Evolutionary conservation across 202 grass and related monocot genomes (phyloP), one percentile per base, ranked within the genome.

Genomic region (Dendrocalamus latiflorus): DNA sequence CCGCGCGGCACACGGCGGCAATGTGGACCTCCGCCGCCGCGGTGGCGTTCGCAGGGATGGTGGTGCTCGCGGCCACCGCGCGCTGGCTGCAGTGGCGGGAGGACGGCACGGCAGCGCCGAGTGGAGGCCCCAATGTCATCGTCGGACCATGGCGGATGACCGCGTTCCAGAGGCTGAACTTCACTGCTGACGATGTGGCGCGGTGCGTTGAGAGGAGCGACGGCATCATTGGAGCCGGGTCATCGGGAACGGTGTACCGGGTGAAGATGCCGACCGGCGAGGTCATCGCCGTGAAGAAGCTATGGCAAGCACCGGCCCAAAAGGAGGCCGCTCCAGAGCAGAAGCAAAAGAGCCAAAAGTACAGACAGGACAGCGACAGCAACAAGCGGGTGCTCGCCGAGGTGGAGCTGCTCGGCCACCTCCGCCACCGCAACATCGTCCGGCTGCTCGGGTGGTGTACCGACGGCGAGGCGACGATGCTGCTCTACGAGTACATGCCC

Each of bases 401-500:
- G 87, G 95, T 98, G 65, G 93, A 98, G 80, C 72, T 95, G 65
- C 89, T 98, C 1, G 92, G 91, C 8, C 83, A 90, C 4, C 86
- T 98, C 43, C 91, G 91, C 20, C 95, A 98, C 86, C 89, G 95
- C 44, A 98, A 95, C 91, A 95, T 98, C 72, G 95, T 98, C 14
- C 84, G 95, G 45, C 87, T 98, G 5, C 83, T 98, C 0, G 95
- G 95, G 9, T 84, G 74, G 89, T 98, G 93, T 87, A 91, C 79
- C 1, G 83, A 93, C 70, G 84, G 87, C 63, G 91, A 95, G 57
- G 55, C 91, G 1, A 91, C 89, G 34, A 77, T 98, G 77, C 83
- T 98, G n/a, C 85, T 98, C 1, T 98, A 98, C 77, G 95, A 98
- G 82, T 98, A 93, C 89, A 95, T 98, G 93, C 95, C 95, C 2